Evolutionary conservation across 306 rosid species (phyloP), one percentile per base, ranked within the genome.

Genomic region (Echinosophora koreensis): DNA sequence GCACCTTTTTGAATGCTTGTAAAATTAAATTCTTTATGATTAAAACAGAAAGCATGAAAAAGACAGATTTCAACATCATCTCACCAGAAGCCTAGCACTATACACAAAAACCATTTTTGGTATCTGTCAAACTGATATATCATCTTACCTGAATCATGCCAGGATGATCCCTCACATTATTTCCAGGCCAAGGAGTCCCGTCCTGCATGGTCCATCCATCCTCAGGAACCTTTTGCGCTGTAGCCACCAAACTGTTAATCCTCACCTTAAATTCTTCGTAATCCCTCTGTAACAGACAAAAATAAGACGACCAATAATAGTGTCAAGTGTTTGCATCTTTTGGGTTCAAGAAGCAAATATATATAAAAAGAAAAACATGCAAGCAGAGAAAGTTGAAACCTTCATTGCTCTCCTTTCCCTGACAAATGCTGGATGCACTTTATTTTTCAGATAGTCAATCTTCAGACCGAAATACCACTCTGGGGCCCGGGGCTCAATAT

Each of bases 181-280:
- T 95, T 69, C 99, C 97, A 10, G 97, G 99, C 99, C 99, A 95
- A 4, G 96, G 97, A 77, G 97, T 89, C 56, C 99, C 99, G 74
- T 95, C 99, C 73, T 92, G 97, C 99, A 95, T 95, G 70, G 99
- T 95, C 99, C 99, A 95, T 66, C 99, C 99, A 52, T 95, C 99
- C 80, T 95, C 99, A 0, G 97, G 97, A 85, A 92, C 97, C 77
- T 92, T 95, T 66, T 86, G 96, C 38, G 99, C 91, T n/a, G 90
- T 90, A 46, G 95, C 90, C 62, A 95, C 99, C 83, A 95, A 79
- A 30, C 91, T 85, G 86, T 95, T 95, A 74, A 95, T 85, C 66
- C 90, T 84, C 74, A 95, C 97, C 80, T 95, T 95, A 83, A 95
- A 95, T 71, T 95, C 97, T 88, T 92, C 97, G 55, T 95, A 95